Evolutionary conservation across 352 stramenopile species (phyloP).

Genomic region (Stramenopiles sp.): DNA sequence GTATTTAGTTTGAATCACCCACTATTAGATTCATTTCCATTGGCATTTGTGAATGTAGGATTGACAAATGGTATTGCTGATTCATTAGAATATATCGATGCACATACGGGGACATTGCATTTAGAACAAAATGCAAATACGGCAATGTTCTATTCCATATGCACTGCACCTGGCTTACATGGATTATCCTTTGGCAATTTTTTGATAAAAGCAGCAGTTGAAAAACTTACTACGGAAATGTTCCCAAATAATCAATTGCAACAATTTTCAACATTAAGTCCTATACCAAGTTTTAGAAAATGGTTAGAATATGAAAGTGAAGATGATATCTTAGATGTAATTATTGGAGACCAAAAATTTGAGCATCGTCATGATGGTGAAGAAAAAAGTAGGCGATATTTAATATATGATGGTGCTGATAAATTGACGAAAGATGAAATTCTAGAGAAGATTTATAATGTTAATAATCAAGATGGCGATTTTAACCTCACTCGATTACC

Average conservation of each 20-base stretch:
- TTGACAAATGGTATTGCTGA: background rate
- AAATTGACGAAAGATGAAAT: background rate
- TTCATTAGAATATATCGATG: background rate
- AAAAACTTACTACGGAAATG: background rate
- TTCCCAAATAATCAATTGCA: background rate
- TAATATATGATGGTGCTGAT: background rate
- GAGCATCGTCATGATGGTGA: background rate
- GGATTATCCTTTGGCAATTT: background rate
- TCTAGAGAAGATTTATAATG: background rate
- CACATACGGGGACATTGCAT: background rate
- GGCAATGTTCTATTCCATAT: background rate
- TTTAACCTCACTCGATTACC: background rate
- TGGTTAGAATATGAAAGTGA: background rate
- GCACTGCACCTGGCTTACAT: background rate
- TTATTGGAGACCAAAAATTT: background rate
- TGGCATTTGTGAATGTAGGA: background rate
- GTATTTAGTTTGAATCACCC: background rate
- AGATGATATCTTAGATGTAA: background rate
- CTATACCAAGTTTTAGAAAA: background rate
- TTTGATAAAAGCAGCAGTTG: background rate
- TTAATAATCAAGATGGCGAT: background rate
- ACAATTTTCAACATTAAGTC: background rate
- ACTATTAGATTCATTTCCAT: background rate
- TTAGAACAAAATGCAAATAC: background rate
- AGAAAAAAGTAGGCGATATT: background rate